These are phyloP conservation scores for Exidia glandulosa DNA, from an alignment of 768 basidiomycete genomes.

Conservation along the genomic window DNA sequence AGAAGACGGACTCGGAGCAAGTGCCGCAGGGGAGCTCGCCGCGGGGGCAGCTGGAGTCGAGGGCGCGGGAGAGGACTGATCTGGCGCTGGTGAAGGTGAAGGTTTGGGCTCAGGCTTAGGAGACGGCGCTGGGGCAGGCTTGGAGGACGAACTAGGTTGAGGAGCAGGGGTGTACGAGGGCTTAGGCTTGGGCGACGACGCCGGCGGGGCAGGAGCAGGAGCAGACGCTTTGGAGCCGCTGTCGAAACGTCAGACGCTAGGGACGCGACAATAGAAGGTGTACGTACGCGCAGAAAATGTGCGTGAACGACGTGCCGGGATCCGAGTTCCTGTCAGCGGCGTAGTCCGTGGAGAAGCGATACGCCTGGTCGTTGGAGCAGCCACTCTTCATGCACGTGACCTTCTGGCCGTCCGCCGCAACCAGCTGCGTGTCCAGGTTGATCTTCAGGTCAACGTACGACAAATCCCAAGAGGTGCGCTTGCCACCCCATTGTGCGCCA, in stretches of 20 bases:
- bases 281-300: slow-evolving; percentile 2
- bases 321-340: slow-evolving; percentile 2
- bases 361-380: slow-evolving; percentile 2
- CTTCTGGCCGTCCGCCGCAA: not conserved
- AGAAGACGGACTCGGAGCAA: not conserved
- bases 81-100: not conserved
- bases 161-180: not conserved
- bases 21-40: not conserved
- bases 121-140: not conserved
- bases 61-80: not conserved
- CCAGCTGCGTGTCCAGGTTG: not conserved
- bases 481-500: not conserved
- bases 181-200: not conserved
- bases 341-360: slow-evolving; percentile 1
- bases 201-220: not conserved
- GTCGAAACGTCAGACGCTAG: not conserved
- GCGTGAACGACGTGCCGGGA: not conserved
- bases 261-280: not conserved
- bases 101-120: not conserved
- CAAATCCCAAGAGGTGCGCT: slow-evolving; percentile 3
- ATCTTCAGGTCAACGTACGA: not conserved
- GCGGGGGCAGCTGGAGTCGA: not conserved
- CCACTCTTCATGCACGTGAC: not conserved
- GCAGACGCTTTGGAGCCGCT: not conserved
- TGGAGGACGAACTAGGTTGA: not conserved